Evolutionary conservation across 2,329 filamentous ascomycete genomes (phyloP), one percentile per base, ranked within the genome.

Genomic region (Diaporthe sp.): DNA sequence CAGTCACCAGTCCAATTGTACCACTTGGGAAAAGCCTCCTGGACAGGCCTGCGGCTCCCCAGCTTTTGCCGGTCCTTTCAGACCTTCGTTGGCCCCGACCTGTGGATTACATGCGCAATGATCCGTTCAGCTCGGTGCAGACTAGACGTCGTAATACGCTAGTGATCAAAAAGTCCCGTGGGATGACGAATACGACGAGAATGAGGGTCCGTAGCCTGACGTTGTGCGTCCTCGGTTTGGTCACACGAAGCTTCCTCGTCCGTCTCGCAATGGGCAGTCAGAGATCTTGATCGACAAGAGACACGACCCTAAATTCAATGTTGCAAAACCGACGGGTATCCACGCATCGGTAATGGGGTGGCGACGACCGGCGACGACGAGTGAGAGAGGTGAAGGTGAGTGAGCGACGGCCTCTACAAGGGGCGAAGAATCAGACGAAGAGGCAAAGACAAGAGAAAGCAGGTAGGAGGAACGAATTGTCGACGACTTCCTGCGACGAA

Each of bases 101-200:
- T 67, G 58, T 72, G 74, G 77, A 55, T 75, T 74, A 78, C 81
- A 82, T 82, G 77, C 79, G 80, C 76, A 75, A 77, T 61, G 71
- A 68, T 22, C 49, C 58, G 51, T 76, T 58, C 44, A 68, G 61
- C n/a, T 60, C 51, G 28, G 42, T 53, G 68, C 49, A 44, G 75
- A 72, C 31, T 47, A 73, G 49, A 37, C 70, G 76, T 61, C 63
- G 78, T 65, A 57, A 37, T 60, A 71, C 22, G 72, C 67, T 44
- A 34, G 55, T 61, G 61, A 49, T 13, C 13, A 51, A 39, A 42
- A 39, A 47, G 61, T 72, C 42, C 74, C 75, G 60, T 55, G 72
- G 58, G 71, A 63, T 42, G 76, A 76, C 61, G 49, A 73, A 55
- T 76, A 76, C 51, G 60, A 78, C 71, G 73, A 77, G 42, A 73